phyloP scores from a whole-genome alignment of 495 filamentous ascomycete species.

The Neurospora hispaniola region DNA sequence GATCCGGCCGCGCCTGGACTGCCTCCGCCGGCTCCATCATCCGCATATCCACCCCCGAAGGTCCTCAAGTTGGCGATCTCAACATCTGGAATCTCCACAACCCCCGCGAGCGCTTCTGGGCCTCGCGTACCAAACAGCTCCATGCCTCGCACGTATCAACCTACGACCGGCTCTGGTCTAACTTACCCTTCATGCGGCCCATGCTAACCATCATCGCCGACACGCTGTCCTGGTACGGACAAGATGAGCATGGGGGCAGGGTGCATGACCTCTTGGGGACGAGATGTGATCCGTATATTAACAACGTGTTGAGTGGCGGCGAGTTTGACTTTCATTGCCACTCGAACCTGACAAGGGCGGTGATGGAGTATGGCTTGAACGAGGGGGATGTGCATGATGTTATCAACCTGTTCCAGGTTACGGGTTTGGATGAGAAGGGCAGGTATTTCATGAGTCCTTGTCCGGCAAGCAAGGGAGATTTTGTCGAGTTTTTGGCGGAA shows the following conservation, averaged over 20 bases:
- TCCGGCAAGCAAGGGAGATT: slow-evolving; percentile 54
- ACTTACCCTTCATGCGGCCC: slow-evolving; percentile 64
- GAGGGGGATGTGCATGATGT: slow-evolving; percentile 71
- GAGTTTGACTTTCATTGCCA: slow-evolving; percentile 73
- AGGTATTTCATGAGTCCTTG: slow-evolving; percentile 69
- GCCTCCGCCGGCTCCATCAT: slow-evolving; percentile 53
- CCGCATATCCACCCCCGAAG: slow-evolving; percentile 60
- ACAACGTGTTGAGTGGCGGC: slow-evolving; percentile 56
- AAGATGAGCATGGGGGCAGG: slow-evolving; percentile 43
- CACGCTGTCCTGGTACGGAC: slow-evolving; percentile 45
- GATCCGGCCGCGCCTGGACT: slow-evolving; percentile 55
- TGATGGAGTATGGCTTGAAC: slow-evolving; percentile 53
- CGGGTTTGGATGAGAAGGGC: slow-evolving; percentile 57
- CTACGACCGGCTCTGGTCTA: slow-evolving; percentile 65
- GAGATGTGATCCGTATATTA: slow-evolving; percentile 66
- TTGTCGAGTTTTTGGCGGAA: slow-evolving; percentile 70
- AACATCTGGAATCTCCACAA: slow-evolving; percentile 73
- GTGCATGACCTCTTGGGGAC: slow-evolving; percentile 72
- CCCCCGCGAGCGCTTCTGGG: slow-evolving; percentile 72
- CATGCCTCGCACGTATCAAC: slow-evolving; percentile 60
- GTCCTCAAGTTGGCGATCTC: slow-evolving; percentile 70
- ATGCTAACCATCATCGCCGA: slow-evolving; percentile 62
- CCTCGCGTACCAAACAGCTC: slow-evolving; percentile 64
- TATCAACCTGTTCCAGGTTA: slow-evolving; percentile 74
- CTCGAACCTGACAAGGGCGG: slow-evolving; percentile 65